These are phyloP conservation scores for Fusarium tuaranense DNA, from an alignment of 2,329 filamentous ascomycete species.

Conservation along the genomic window DNA sequence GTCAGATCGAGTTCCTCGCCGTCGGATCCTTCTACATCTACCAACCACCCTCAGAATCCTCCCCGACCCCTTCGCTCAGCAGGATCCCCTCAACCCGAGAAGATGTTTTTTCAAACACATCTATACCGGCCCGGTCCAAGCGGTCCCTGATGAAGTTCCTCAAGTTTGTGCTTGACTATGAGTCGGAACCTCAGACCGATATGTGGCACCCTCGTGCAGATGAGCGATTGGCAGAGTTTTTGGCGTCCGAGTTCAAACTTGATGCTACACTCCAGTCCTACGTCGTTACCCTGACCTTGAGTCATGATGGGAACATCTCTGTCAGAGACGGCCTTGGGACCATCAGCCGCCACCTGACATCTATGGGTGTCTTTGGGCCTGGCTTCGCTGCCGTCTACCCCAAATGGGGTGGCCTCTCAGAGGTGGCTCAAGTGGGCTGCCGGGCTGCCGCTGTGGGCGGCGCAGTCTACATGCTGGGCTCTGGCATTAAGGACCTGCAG, in stretches of 20 bases:
- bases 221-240: conserved; percentile 68
- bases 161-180: conserved; percentile 83
- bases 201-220: conserved; percentile 70
- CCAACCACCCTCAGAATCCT: conserved; percentile 50
- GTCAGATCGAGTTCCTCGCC: conserved; percentile 92
- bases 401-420: conserved; percentile 92
- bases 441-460: conserved; percentile 92
- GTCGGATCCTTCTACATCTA: conserved; percentile 94
- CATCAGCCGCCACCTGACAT: conserved; percentile 84
- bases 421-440: conserved; percentile 92
- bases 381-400: conserved; percentile 91
- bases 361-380: conserved; percentile 87
- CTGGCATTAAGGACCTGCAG: conserved; percentile 64
- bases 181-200: conserved; percentile 65
- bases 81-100: conserved; percentile 91
- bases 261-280: conserved; percentile 75
- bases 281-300: conserved; percentile 77
- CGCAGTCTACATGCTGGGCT: conserved; percentile 87
- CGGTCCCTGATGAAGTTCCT: conserved; percentile 92
- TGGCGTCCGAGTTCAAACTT: conserved; percentile 72
- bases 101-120: conserved; percentile 85
- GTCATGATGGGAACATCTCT: conserved; percentile 71
- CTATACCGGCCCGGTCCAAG: conserved; percentile 84
- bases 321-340: conserved; percentile 75
- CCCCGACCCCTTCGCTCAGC: conserved; percentile 58